Base-by-base conservation (phyloP, 768 basidiomycete genomes). In the Rhizopogon vinicolor region DNA sequence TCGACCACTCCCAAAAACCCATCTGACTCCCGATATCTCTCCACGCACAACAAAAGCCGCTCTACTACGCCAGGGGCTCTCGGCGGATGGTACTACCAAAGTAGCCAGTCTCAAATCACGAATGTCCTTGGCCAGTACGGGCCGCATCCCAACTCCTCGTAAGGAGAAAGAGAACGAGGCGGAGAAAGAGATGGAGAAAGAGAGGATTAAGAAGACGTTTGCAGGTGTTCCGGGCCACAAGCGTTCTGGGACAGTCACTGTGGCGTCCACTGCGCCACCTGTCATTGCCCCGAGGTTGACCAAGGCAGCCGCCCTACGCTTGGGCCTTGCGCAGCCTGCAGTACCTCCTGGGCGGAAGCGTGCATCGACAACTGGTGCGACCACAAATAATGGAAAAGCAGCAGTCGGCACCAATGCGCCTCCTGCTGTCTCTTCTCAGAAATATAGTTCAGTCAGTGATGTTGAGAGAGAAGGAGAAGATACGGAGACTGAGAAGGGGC, bases 191-290 rank as follows among this genome's bases (percentile, higher is more conserved):
- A 73, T 79, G 22, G 78, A 83, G 7, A 86, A 86, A 62, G 89
- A 87, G 60, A 77, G 78, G 22, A 75, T 78, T 2, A 76, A 76
- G 14, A 73, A 81, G 70, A 87, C 84, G 13, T 93, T 92, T 66
- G 78, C 80, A 22, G 85, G 89, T 58, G 84, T 92, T 3, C 91
- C 91, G 0, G 91, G 91, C 0, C 91, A 93, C 68, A 91, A 91
- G 64, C 86, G 91, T 14, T 46, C 77, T 0, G 81, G 76, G 59
- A 80, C 79, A 7, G 89, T 93, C 50, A 54, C 73, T 0, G 91
- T 93, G 8, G 85, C 90, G 13, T 87, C 85, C 19, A 90, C 86
- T 19, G 83, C 83, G 14, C 80, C 91, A 2, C 91, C 91, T 5
- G 65, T 67, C 3, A 82, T 91, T 43, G 80, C 85, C 0, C 91